phyloP scores from a whole-genome alignment of 2,329 filamentous ascomycete genomes.

The Reticulascus tulasneorum region DNA sequence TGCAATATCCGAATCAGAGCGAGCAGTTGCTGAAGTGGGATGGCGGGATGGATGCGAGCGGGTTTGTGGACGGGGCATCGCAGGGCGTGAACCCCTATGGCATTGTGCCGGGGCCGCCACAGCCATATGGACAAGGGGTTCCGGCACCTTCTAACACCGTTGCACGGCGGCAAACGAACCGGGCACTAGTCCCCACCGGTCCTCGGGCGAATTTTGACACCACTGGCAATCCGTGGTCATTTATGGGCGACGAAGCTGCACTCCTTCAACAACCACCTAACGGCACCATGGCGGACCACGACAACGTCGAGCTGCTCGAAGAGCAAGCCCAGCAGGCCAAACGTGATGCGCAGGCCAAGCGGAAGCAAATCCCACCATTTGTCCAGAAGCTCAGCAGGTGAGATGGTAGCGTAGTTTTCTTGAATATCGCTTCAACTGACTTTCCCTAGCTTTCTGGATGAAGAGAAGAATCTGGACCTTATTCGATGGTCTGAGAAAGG shows the following conservation, averaged over 20 bases:
- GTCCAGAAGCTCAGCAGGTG: constrained; percentile 97
- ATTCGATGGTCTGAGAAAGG: constrained; percentile 97
- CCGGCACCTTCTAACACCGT: constrained; percentile 35
- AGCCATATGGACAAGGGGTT: constrained; percentile 23
- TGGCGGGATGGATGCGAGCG: constrained; percentile 29
- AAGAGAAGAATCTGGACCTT: constrained; percentile 86
- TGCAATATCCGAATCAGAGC: constrained; percentile 44
- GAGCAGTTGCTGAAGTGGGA: constrained; percentile 47
- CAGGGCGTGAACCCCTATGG: constrained; percentile 32
- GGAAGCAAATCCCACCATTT: constrained; percentile 96
- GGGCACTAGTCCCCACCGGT: constrained; percentile 43
- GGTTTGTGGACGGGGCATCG: constrained; percentile 30
- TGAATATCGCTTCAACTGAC: constrained; percentile 14
- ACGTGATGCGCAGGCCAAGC: constrained; percentile 80
- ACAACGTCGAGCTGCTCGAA: constrained; percentile 76
- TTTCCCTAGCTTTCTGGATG: constrained; percentile 75
- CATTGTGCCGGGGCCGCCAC: constrained; percentile 33
- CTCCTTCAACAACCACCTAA: constrained; percentile 32
- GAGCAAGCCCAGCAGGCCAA: constrained; percentile 77
- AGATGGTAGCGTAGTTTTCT: constrained; percentile 21
- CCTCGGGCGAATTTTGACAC: constrained; percentile 33
- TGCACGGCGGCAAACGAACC: constrained; percentile 49
- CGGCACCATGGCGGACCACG: constrained; percentile 45
- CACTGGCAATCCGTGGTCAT: constrained; percentile 36
- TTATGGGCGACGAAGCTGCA: constrained; percentile 36